Percentiles rank a stretch among this genome's conserved stretches.
phyloP scores from a whole-genome alignment of 805 yeast species.

The Kazachstania kunashirensis region DNA sequence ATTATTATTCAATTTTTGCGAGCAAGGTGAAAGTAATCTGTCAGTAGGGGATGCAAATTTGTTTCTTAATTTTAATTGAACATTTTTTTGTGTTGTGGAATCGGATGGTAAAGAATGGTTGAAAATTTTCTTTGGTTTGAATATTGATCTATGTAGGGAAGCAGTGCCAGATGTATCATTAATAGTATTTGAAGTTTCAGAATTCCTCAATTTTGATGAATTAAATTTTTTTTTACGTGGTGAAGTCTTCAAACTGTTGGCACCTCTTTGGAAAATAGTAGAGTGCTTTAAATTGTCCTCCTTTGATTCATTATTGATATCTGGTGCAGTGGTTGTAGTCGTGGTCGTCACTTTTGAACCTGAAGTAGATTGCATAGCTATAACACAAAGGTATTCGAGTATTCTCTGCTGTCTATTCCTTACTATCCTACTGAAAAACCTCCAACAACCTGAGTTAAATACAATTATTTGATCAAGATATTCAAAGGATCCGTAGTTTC shows the following conservation, averaged over 20 bases:
- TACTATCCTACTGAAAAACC: too few relatives aligned
- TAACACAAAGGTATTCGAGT: too few relatives aligned
- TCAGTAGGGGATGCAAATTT: conserved; percentile 49
- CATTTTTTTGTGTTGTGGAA: not conserved
- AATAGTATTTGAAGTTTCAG: not conserved
- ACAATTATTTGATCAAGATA: too few relatives aligned
- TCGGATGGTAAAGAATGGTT: not conserved
- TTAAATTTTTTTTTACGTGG: not conserved
- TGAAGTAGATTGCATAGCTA: too few relatives aligned
- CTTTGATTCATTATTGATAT: not conserved
- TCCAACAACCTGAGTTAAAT: too few relatives aligned
- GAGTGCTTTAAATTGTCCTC: not conserved
- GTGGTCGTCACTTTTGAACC: not conserved
- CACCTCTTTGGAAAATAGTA: not conserved
- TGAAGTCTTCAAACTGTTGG: not conserved
- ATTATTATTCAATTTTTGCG: conserved; percentile 44
- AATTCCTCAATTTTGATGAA: not conserved
- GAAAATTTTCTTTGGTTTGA: conserved; percentile 12
- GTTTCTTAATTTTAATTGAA: conserved; percentile 8
- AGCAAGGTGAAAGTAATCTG: conserved; percentile 46
- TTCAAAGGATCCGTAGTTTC: too few relatives aligned
- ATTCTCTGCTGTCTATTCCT: too few relatives aligned
- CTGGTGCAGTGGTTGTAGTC: not conserved
- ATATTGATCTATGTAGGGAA: conserved; percentile 18
- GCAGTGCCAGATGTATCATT: not conserved